Evolutionary conservation across 129 eudicot genomes (phyloP).

Genomic region (Flaveria ramosissima): DNA sequence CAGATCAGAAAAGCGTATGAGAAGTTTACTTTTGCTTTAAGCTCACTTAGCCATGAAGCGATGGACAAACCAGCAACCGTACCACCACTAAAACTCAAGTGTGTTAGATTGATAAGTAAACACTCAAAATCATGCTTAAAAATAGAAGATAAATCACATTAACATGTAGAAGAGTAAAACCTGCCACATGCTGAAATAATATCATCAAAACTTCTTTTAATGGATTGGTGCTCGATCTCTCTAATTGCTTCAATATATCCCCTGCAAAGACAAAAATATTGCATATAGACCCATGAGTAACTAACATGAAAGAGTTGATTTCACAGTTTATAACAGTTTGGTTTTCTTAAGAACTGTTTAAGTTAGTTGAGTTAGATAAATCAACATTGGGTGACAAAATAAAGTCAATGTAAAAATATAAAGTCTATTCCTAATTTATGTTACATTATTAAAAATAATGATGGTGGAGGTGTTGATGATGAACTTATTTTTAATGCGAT

Average conservation of each 20-base stretch:
- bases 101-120: background rate
- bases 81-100: constrained; percentile 66
- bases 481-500: background rate
- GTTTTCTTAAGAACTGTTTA: background rate
- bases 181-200: constrained; percentile 93
- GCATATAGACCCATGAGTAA: constrained; percentile 19
- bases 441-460: background rate
- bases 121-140: background rate
- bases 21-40: constrained; percentile 74
- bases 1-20: constrained; percentile 7
- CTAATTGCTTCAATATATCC: constrained; percentile 93
- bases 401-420: background rate
- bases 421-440: background rate
- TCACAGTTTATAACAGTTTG: background rate
- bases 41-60: constrained; percentile 75
- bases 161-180: constrained; percentile 37
- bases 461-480: background rate
- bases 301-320: constrained; percentile 18
- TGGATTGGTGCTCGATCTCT: constrained; percentile 76
- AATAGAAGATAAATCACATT: background rate
- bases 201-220: constrained; percentile 62
- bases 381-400: background rate
- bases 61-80: constrained; percentile 89
- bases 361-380: constrained; percentile 1
- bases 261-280: constrained; percentile 44